These are phyloP conservation scores for Coccomyxa subellipsoidea DNA, from an alignment of 163 green algal genomes.

Conservation along the genomic window DNA sequence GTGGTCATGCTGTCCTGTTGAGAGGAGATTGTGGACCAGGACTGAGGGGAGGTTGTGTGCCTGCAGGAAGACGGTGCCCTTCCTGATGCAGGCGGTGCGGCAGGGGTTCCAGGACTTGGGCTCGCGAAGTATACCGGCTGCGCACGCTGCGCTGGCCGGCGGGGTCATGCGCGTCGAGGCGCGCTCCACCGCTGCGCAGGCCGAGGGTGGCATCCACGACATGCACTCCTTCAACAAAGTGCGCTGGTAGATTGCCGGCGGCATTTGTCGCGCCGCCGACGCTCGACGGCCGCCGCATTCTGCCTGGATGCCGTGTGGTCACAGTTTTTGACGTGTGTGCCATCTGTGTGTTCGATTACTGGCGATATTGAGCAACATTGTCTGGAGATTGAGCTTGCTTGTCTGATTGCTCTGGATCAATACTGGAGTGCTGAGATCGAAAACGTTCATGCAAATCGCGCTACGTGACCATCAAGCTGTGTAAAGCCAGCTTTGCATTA, in stretches of 20 bases:
- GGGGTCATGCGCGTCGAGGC: conserved; percentile 79
- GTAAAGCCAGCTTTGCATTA: too few relatives aligned
- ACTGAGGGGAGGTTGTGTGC: background rate
- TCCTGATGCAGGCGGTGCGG: conserved; percentile 74
- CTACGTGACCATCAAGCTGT: too few relatives aligned
- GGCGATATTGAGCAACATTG: too few relatives aligned
- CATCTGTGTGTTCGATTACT: too few relatives aligned
- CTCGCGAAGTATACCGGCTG: conserved; percentile 48
- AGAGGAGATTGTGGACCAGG: background rate
- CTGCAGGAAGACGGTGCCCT: conserved; percentile 62
- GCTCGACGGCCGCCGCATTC: too few relatives aligned
- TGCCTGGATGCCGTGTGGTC: background rate
- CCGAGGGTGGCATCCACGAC: conserved; percentile 93
- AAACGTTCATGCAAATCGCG: too few relatives aligned
- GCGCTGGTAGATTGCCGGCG: conserved; percentile 72
- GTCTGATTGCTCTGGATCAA: too few relatives aligned
- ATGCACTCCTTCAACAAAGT: conserved; percentile 93
- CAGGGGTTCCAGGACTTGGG: conserved; percentile 95
- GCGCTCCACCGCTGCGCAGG: conserved; percentile 84
- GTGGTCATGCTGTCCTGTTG: too few relatives aligned
- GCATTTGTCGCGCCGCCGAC: too few relatives aligned
- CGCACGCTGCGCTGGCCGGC: conserved; percentile 52
- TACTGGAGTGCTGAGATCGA: too few relatives aligned
- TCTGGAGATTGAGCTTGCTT: too few relatives aligned
- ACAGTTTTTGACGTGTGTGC: too few relatives aligned